These are phyloP conservation scores for Coccomyxa subellipsoidea DNA, from an alignment of 163 green algal species.

Conservation along the genomic window DNA sequence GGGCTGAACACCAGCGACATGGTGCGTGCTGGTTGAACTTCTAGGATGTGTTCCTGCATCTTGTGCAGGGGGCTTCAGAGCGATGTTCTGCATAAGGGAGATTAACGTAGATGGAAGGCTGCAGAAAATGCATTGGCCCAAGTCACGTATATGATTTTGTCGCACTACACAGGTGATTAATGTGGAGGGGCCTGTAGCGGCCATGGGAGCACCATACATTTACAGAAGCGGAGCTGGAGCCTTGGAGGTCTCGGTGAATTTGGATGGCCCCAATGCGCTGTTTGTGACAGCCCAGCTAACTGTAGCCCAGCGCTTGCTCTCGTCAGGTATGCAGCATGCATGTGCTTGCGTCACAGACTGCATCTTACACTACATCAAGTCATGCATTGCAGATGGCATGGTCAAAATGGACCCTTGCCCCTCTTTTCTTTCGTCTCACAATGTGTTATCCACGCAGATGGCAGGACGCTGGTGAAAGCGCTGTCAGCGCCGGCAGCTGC, in stretches of 20 bases:
- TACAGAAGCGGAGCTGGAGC: neutral
- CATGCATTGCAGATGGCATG: neutral
- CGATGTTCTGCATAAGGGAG: too few relatives aligned
- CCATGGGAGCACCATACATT: slow-evolving; percentile 11
- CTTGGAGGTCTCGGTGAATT: neutral
- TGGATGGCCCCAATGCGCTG: slow-evolving; percentile 14
- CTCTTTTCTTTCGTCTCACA: neutral
- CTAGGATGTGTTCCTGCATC: neutral
- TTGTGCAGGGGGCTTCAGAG: too few relatives aligned
- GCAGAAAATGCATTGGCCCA: neutral
- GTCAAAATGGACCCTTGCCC: neutral
- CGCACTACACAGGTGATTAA: slow-evolving; percentile 21
- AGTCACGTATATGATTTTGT: too few relatives aligned
- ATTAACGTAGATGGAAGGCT: too few relatives aligned
- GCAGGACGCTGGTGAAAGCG: neutral
- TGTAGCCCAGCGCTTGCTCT: slow-evolving; percentile 15
- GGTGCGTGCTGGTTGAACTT: neutral
- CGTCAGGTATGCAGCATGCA: too few relatives aligned
- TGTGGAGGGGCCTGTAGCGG: slow-evolving; percentile 14
- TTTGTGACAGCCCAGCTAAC: slow-evolving; percentile 18
- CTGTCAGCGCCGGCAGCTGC: neutral
- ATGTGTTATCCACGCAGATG: neutral
- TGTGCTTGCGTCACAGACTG: too few relatives aligned
- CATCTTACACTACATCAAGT: neutral
- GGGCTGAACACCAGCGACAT: neutral